Base-by-base conservation (phyloP, 306 rosid species). In the Corylus heterophylla region DNA sequence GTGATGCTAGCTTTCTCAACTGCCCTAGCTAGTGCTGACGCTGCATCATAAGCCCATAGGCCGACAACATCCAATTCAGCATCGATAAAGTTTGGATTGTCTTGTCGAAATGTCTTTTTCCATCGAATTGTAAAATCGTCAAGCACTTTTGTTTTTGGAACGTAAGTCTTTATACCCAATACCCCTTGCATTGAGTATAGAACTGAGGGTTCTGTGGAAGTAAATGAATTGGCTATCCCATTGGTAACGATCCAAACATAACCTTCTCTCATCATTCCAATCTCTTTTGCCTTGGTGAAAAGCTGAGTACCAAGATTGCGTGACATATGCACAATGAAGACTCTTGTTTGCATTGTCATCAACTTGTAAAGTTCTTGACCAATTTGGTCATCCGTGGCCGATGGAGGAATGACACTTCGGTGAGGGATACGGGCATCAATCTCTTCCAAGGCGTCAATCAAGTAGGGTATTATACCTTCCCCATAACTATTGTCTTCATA, bases 11-110 rank as follows among this genome's bases (percentile, higher is more conserved):
- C 85, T 27, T 84, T 75, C 76, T 92, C 93, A 13, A 83, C 69
- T 4, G 95, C 90, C 85, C 54, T 87, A 14, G 96, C 91, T 48
- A 92, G 50, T 37, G 97, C 92, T 11, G 81, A 80, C 50, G 83
- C 80, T 7, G 96, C 80, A 74, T 92, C 93, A 49, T 92, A 77
- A 16, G 95, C 97, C 97, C 92, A 89, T 6, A 80, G 3, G 4
- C 93, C 90, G 27, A 71, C 77, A 20, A 73, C 79, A 49, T 81
- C 78, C 54, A 86, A 70, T 39, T 83, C 54, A 2, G 69, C 74
- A 25, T 87, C 25, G 14, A 56, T 54, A 47, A 80, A 71, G 0
- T 14, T 6, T 9, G 83, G 89, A 56, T 89, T 73, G 8, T 92
- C 86, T 0, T 3, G 25, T 2, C 72, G 16, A 74, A 90, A 86